Percentiles rank a stretch among this genome's conserved stretches.
These are phyloP conservation scores for Lentinula boryana DNA, from an alignment of 768 basidiomycete species.

Conservation along the genomic window DNA sequence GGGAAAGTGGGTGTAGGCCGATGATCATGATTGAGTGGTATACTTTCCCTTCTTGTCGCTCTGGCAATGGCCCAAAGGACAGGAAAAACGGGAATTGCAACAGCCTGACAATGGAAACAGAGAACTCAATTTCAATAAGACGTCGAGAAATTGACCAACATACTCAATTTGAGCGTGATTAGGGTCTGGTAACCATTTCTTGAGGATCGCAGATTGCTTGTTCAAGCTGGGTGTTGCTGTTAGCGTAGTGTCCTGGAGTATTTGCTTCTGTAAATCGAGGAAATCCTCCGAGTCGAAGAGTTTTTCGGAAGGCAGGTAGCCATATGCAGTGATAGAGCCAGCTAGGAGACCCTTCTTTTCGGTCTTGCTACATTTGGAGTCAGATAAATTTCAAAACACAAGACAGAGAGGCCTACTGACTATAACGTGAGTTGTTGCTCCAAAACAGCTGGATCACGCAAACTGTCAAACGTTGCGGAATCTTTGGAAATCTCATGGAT, in stretches of 20 bases:
- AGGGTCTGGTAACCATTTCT: constrained; percentile 7
- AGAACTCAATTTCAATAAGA: neutral
- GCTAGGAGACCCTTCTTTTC: constrained; percentile 7
- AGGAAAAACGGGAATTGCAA: constrained; percentile 10
- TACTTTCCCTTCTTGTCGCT: constrained; percentile 11
- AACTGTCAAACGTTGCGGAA: constrained; percentile 3
- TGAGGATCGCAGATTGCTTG: neutral
- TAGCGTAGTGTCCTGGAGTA: neutral
- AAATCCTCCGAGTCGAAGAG: neutral
- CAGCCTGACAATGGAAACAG: constrained; percentile 1
- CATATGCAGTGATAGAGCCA: constrained; percentile 5
- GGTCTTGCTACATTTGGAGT: neutral
- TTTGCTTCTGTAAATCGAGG: neutral
- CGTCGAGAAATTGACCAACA: neutral
- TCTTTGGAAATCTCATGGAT: constrained; percentile 12
- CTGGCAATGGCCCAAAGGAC: neutral
- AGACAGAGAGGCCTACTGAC: neutral
- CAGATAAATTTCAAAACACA: neutral
- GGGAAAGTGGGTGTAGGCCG: constrained; percentile 30
- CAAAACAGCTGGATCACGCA: constrained; percentile 9
- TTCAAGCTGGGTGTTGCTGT: neutral
- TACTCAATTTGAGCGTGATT: constrained; percentile 13
- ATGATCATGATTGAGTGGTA: constrained; percentile 15
- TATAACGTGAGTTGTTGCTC: neutral
- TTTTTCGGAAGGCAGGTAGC: constrained; percentile 9